phyloP scores from a whole-genome alignment of 768 basidiomycete genomes.

The Leccinum truebloodii region DNA sequence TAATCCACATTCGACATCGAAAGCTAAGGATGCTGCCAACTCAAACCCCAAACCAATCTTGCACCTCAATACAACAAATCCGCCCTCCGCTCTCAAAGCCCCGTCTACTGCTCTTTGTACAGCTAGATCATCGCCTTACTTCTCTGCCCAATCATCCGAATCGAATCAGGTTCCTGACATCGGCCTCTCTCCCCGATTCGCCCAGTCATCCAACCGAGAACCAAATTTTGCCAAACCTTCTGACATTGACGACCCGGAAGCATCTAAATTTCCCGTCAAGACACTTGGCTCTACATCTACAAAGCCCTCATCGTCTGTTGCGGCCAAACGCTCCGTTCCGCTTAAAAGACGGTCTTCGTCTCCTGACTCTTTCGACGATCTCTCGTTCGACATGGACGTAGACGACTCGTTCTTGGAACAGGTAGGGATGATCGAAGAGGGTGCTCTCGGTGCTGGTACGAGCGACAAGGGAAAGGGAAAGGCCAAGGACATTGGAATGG shows the following conservation, averaged over 20 bases:
- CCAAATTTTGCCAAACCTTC: conserved; percentile 26
- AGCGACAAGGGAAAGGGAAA: conserved; percentile 25
- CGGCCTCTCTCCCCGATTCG: conserved; percentile 32
- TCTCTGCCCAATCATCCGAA: conserved; percentile 11
- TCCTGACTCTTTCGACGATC: conserved; percentile 35
- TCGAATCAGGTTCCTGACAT: conserved; percentile 26
- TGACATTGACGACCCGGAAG: conserved; percentile 34
- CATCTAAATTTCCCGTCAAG: conserved; percentile 8
- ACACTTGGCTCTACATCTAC: conserved; percentile 15
- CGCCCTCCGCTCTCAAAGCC: conserved; percentile 15
- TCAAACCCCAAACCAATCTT: conserved; percentile 2
- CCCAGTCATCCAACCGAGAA: conserved; percentile 19
- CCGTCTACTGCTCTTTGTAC: conserved; percentile 6
- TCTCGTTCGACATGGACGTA: conserved; percentile 37
- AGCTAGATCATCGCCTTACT: conserved; percentile 23
- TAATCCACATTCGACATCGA: conserved; percentile 5
- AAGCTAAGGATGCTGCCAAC: not conserved
- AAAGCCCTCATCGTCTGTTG: not conserved
- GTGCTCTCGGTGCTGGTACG: conserved; percentile 13
- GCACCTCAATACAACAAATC: not conserved
- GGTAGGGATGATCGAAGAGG: conserved; percentile 30
- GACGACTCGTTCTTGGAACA: conserved; percentile 44
- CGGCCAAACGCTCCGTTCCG: conserved; percentile 4
- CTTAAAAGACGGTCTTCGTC: conserved; percentile 16
- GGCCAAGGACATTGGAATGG: conserved; percentile 10